Conservation (phyloP, 2,329 filamentous ascomycete species). For the Trichoderma atroviride region DNA sequence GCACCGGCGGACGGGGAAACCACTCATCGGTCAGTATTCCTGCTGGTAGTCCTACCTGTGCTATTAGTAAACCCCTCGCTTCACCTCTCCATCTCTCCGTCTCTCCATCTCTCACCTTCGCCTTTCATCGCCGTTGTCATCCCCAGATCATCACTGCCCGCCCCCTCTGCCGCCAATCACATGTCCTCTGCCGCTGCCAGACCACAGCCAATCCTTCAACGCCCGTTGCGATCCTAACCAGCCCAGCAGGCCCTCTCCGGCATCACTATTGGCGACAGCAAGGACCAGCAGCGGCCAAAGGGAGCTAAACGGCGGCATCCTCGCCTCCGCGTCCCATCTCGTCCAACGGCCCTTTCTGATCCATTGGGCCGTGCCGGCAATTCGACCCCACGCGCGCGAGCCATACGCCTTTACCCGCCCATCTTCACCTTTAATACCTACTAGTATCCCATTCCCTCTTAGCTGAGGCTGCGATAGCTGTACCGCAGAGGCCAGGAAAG, state of each 20-base stretch:
- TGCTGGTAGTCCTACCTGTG: no score
- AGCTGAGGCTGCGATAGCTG: conserved; percentile 12
- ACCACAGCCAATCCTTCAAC: conserved; percentile 9
- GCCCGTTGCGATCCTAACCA: background rate
- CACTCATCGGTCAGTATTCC: background rate
- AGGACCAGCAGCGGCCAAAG: background rate
- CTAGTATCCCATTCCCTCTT: conserved; percentile 1
- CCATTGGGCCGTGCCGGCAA: background rate
- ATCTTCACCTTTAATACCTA: background rate
- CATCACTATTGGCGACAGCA: conserved; percentile 1
- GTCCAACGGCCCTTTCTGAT: background rate
- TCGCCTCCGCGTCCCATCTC: background rate
- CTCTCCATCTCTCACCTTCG: background rate
- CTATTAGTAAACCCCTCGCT: background rate
- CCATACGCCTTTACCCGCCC: conserved; percentile 8
- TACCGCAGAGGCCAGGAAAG: background rate
- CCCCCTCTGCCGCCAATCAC: background rate
- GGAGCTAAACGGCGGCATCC: background rate
- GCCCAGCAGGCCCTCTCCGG: background rate
- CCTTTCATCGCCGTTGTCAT: background rate
- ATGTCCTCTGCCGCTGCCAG: background rate
- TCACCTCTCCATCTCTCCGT: background rate
- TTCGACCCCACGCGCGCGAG: conserved; percentile 11
- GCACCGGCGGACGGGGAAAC: background rate
- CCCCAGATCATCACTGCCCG: background rate